phyloP scores from a whole-genome alignment of 2,329 filamentous ascomycete genomes.

The Phyllosticta citriasiana region DNA sequence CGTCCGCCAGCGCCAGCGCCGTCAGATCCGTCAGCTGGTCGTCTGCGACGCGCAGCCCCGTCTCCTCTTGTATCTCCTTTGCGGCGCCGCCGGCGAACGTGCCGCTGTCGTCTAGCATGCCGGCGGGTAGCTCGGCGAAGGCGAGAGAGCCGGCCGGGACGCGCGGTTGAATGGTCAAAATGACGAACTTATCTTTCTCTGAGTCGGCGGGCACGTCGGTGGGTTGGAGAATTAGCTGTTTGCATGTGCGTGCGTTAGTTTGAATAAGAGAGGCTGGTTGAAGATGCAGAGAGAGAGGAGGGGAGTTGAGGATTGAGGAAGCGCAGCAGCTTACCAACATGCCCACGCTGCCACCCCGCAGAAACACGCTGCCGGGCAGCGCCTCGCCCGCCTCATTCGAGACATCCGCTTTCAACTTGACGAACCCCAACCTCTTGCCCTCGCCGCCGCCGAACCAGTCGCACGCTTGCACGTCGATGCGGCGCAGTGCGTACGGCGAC shows the following conservation, averaged over 20 bases:
- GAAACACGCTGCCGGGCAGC: conserved; percentile 47
- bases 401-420: conserved; percentile 47
- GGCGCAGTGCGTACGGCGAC: conserved; percentile 41
- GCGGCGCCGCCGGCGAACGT: conserved; percentile 46
- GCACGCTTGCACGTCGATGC: conserved; percentile 44
- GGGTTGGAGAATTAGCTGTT: conserved; percentile 45
- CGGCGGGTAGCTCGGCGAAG: conserved; percentile 49
- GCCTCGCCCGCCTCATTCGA: conserved; percentile 41
- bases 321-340: conserved; percentile 36
- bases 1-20: conserved; percentile 31
- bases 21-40: conserved; percentile 46
- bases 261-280: too few relatives aligned
- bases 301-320: background rate
- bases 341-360: conserved; percentile 48
- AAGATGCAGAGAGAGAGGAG: background rate
- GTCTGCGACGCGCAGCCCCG: conserved; percentile 40
- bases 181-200: conserved; percentile 39
- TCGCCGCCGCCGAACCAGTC: conserved; percentile 41
- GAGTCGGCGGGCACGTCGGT: conserved; percentile 34
- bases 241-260: background rate
- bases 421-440: conserved; percentile 39
- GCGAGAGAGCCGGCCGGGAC: conserved; percentile 45
- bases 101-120: conserved; percentile 48
- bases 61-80: conserved; percentile 49
- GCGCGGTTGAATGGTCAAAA: conserved; percentile 48